These are phyloP conservation scores for Rhodotorula sphaerocarpa DNA, from an alignment of 768 basidiomycete species.

Conservation along the genomic window DNA sequence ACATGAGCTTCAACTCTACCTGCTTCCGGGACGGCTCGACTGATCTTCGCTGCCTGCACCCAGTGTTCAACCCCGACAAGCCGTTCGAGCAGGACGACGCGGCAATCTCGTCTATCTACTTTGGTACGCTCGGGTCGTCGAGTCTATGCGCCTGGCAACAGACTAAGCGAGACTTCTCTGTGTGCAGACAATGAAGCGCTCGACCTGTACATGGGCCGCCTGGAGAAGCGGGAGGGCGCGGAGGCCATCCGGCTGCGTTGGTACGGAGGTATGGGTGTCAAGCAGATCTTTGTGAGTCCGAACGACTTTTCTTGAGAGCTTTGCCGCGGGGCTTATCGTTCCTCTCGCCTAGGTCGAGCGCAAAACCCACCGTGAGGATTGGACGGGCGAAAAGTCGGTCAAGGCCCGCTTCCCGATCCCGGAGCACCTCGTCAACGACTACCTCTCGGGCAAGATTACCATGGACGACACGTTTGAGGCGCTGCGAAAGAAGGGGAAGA, in stretches of 20 bases:
- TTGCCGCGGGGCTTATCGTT: constrained; percentile 26
- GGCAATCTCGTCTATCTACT: constrained; percentile 96
- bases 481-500: constrained; percentile 76
- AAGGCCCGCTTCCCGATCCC: constrained; percentile 94
- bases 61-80: constrained; percentile 89
- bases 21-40: no score
- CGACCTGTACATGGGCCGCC: constrained; percentile 87
- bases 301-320: neutral
- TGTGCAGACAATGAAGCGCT: constrained; percentile 62
- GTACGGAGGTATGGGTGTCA: constrained; percentile 74
- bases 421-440: constrained; percentile 74
- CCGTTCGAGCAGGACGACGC: constrained; percentile 60
- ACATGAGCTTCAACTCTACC: constrained; percentile 20
- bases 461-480: constrained; percentile 88
- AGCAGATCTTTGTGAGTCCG: constrained; percentile 37
- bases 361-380: constrained; percentile 78
- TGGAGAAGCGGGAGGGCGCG: constrained; percentile 98
- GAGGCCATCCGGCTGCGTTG: constrained; percentile 92
- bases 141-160: no score
- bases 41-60: neutral
- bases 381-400: constrained; percentile 98
- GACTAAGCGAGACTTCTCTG: no score
- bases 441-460: constrained; percentile 78
- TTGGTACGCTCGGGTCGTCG: constrained; percentile 50
- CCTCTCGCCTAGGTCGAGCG: constrained; percentile 44